phyloP scores from a whole-genome alignment of 176 grass and related monocot genomes.

The Cymbopogon citratus region DNA sequence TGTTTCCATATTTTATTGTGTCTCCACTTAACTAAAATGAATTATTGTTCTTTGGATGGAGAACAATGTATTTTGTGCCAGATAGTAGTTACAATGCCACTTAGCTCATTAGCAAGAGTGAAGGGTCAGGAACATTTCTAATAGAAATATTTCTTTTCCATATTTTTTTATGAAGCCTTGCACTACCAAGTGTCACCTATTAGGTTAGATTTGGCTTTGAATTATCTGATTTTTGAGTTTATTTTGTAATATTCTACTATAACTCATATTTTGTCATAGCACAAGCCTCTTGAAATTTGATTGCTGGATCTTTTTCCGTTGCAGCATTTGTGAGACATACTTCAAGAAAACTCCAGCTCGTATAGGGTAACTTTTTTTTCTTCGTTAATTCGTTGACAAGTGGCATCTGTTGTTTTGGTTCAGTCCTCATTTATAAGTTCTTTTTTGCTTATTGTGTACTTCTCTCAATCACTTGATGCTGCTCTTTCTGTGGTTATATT shows the following conservation, averaged over 20 bases:
- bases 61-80: neutral
- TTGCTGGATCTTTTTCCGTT: slow-evolving; percentile 13
- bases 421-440: slow-evolving; percentile 18
- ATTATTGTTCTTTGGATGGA: neutral
- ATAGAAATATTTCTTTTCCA: neutral
- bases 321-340: slow-evolving; percentile 99
- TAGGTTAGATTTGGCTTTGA: neutral
- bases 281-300: neutral
- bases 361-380: slow-evolving; percentile 58
- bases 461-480: slow-evolving; percentile 15
- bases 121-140: neutral
- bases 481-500: slow-evolving; percentile 12
- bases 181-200: neutral
- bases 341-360: slow-evolving; percentile 91
- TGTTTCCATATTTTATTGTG: neutral
- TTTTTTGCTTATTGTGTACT: neutral
- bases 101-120: neutral
- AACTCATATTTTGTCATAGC: neutral
- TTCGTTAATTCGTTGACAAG: neutral
- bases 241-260: neutral
- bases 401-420: neutral
- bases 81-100: neutral
- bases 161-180: neutral
- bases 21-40: neutral
- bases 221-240: neutral